phyloP scores from a whole-genome alignment of 2,329 filamentous ascomycete genomes.

The Rosellinia necatrix region DNA sequence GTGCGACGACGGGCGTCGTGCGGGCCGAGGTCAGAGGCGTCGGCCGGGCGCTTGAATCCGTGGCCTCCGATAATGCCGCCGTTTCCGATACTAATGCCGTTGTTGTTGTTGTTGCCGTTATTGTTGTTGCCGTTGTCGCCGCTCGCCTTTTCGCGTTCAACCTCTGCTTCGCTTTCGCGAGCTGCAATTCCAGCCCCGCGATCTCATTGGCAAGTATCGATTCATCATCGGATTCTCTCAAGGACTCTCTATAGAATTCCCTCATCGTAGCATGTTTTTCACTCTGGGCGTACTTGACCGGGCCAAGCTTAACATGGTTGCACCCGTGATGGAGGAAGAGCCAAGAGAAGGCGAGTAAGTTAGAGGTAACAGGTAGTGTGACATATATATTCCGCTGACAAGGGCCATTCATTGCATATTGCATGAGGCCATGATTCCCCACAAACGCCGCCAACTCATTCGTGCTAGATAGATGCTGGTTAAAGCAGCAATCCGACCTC shows the following conservation, averaged over 20 bases:
- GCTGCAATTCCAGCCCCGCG: slow-evolving; percentile 57
- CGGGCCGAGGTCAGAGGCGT: not conserved
- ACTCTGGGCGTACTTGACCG: not conserved
- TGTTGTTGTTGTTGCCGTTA: not conserved
- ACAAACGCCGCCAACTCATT: slow-evolving; percentile 26
- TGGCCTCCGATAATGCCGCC: too few species aligned
- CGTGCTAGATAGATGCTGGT: slow-evolving; percentile 18
- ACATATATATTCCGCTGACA: slow-evolving; percentile 1
- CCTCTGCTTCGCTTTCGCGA: slow-evolving; percentile 48
- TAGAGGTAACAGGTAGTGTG: too few species aligned
- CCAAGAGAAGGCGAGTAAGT: too few species aligned
- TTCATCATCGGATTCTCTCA: slow-evolving; percentile 24
- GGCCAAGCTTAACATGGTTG: not conserved
- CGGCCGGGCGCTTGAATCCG: not conserved
- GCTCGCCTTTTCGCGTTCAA: slow-evolving; percentile 26
- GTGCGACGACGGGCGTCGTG: not conserved
- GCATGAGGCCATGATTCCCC: slow-evolving; percentile 23
- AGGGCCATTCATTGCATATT: slow-evolving; percentile 15
- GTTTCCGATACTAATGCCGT: not conserved
- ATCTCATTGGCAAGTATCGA: slow-evolving; percentile 57
- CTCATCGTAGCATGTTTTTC: slow-evolving; percentile 28
- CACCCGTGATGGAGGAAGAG: not conserved
- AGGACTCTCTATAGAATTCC: slow-evolving; percentile 8
- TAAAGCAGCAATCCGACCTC: slow-evolving; percentile 11
- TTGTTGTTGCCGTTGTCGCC: slow-evolving; percentile 16